Conservation (phyloP, 306 rosid genomes). For the Aeschynomene evenia region DNA sequence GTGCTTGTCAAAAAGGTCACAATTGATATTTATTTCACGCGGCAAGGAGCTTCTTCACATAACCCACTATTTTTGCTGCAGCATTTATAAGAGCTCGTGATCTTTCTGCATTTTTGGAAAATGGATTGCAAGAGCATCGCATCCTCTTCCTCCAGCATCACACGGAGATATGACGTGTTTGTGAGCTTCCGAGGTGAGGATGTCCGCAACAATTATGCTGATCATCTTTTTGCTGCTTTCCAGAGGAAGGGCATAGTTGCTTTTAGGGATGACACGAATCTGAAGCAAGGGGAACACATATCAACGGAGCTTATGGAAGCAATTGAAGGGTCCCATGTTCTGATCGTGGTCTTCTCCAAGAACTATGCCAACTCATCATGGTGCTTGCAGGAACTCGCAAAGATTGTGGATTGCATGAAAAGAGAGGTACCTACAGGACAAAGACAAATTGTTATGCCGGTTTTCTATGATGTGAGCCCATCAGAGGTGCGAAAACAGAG, state of each 20-base stretch:
- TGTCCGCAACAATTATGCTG: neutral
- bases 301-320: neutral
- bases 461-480: conserved; percentile 11
- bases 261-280: neutral
- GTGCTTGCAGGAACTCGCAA: conserved; percentile 17
- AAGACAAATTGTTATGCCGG: neutral
- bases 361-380: conserved; percentile 5
- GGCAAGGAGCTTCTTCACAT: too few species aligned
- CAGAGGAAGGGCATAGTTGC: neutral
- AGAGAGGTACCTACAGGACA: neutral
- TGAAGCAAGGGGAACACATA: neutral
- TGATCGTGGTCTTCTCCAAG: neutral
- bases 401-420: neutral
- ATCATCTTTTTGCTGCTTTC: conserved; percentile 8
- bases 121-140: too few species aligned
- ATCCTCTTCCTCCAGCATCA: neutral
- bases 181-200: neutral
- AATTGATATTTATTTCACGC: too few species aligned
- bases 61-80: too few species aligned
- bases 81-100: too few species aligned
- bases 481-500: conserved; percentile 2
- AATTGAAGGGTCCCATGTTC: conserved; percentile 11
- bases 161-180: neutral
- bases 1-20: too few species aligned
- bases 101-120: too few species aligned